These are phyloP conservation scores for Spergularia azorica DNA, from an alignment of 179 eudicot species.

Conservation along the genomic window DNA sequence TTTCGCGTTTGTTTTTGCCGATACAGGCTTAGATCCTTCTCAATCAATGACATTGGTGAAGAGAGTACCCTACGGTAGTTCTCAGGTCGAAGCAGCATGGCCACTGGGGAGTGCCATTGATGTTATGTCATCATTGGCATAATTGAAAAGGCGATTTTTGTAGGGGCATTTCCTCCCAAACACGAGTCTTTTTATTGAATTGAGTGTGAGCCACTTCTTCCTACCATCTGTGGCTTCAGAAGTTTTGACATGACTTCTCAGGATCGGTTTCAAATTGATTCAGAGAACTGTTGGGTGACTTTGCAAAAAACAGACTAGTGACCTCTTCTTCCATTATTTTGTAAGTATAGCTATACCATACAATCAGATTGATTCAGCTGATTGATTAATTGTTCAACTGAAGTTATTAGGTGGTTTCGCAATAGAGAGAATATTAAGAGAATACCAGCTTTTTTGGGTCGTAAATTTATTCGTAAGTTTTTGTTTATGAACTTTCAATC, in stretches of 20 bases:
- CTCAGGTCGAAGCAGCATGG: slow-evolving; percentile 95
- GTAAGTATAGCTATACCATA: slow-evolving; percentile 23
- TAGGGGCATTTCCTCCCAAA: not conserved
- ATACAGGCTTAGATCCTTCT: slow-evolving; percentile 69
- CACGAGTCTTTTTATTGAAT: slow-evolving; percentile 15
- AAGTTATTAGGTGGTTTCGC: slow-evolving; percentile 8
- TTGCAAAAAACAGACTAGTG: slow-evolving; percentile 14
- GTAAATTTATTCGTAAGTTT: not conserved
- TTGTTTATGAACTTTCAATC: not conserved
- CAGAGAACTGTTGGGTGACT: slow-evolving; percentile 28
- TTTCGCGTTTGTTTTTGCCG: not conserved
- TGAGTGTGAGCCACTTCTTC: slow-evolving; percentile 12
- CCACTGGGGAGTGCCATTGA: slow-evolving; percentile 98
- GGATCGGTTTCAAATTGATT: slow-evolving; percentile 28
- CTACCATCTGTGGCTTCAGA: slow-evolving; percentile 21
- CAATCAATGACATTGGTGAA: slow-evolving; percentile 90
- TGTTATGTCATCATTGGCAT: slow-evolving; percentile 61
- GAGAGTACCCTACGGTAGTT: slow-evolving; percentile 65
- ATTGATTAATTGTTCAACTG: slow-evolving; percentile 17
- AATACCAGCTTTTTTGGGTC: not conserved
- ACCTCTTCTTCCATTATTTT: slow-evolving; percentile 15
- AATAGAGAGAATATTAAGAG: not conserved
- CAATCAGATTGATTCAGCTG: slow-evolving; percentile 11
- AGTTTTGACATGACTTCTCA: slow-evolving; percentile 32
- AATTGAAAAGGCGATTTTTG: slow-evolving; percentile 1